Percentiles rank a stretch among this genome's conserved stretches.
Evolutionary conservation across 2,329 filamentous ascomycete species (phyloP).

Genomic region (Botrytis fragariae): DNA sequence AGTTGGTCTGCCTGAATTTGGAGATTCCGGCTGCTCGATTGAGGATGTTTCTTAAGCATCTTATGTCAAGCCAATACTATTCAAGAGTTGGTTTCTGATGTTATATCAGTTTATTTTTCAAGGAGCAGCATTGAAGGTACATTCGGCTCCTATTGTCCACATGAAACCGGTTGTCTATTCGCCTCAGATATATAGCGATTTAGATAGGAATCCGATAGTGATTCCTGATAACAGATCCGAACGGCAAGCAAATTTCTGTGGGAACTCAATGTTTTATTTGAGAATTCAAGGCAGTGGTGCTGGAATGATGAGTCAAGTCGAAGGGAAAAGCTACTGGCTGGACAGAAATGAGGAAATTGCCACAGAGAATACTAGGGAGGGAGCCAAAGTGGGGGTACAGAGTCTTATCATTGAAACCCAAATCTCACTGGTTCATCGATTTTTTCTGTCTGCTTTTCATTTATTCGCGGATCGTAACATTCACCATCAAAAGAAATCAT

Average conservation of each 20-base stretch:
- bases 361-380: neutral
- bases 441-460: neutral
- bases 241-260: rapidly evolving
- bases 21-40: neutral
- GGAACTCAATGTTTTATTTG: neutral
- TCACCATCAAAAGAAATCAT: neutral
- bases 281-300: neutral
- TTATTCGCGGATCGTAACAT: neutral
- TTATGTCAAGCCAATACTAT: neutral
- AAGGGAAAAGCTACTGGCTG: neutral
- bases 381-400: neutral
- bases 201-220: neutral
- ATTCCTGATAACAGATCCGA: neutral
- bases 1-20: neutral
- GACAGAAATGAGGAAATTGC: neutral
- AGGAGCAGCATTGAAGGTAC: neutral
- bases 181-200: neutral
- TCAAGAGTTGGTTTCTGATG: neutral
- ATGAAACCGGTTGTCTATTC: neutral
- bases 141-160: neutral
- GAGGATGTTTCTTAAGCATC: neutral
- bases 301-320: neutral
- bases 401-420: neutral
- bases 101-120: neutral
- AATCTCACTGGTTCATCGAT: neutral